A percentile compares a stretch with the other conserved stretches of the same genome.
Conservation (phyloP, 352 stramenopile genomes). For the Thraustochytrium sp. region DNA sequence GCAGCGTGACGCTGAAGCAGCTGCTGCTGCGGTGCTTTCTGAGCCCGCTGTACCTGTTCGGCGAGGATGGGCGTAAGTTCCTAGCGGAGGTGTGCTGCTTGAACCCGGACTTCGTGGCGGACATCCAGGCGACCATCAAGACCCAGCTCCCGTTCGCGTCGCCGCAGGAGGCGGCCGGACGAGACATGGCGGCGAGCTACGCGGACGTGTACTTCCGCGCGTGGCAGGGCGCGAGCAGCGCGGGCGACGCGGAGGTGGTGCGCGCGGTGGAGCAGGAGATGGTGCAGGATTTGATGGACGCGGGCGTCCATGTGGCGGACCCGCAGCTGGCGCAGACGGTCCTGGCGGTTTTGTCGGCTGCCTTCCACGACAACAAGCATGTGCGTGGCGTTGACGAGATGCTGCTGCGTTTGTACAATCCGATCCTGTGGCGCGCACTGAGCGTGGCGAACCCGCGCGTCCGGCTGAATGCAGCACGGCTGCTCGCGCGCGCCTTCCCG, state of each 20-base stretch:
- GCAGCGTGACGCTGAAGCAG: slow-evolving; percentile 13
- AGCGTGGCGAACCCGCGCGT: slow-evolving; percentile 60
- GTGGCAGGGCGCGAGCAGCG: slow-evolving; percentile 53
- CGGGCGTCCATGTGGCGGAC: slow-evolving; percentile 53
- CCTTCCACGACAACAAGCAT: slow-evolving; percentile 60
- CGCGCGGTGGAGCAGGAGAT: slow-evolving; percentile 49
- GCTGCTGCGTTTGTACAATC: slow-evolving; percentile 63
- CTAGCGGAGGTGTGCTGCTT: slow-evolving; percentile 57
- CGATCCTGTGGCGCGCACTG: slow-evolving; percentile 69
- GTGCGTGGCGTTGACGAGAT: slow-evolving; percentile 58
- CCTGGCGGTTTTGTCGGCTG: slow-evolving; percentile 52
- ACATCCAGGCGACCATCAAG: slow-evolving; percentile 56
- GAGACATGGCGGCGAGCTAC: slow-evolving; percentile 54
- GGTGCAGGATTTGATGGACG: slow-evolving; percentile 62
- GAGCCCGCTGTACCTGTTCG: slow-evolving; percentile 57
- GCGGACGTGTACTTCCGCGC: slow-evolving; percentile 62
- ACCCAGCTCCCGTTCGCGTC: slow-evolving; percentile 53
- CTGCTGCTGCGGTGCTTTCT: slow-evolving; percentile 51
- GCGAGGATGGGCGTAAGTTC: slow-evolving; percentile 58
- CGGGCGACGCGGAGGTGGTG: not conserved
- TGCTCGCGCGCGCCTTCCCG: slow-evolving; percentile 66
- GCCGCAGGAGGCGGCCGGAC: slow-evolving; percentile 34
- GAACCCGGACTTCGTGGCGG: slow-evolving; percentile 52
- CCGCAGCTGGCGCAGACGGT: slow-evolving; percentile 26
- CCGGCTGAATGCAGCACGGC: slow-evolving; percentile 55